phyloP scores from a whole-genome alignment of 192 early-diverging fungal genomes.

The Pilaira anomala region DNA sequence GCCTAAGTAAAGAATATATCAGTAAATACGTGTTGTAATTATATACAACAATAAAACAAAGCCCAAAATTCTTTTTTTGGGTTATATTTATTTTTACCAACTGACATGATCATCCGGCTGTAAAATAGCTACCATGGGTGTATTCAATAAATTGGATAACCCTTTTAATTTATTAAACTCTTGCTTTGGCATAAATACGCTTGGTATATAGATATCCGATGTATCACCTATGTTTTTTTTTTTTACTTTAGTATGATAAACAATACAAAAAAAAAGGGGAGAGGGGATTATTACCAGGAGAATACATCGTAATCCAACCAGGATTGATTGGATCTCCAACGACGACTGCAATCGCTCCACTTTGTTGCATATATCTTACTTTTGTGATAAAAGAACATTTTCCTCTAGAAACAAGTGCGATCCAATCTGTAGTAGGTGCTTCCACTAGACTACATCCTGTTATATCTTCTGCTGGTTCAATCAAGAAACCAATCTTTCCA shows the following conservation, averaged over 20 bases:
- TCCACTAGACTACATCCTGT: constrained; percentile 55
- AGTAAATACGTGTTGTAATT: no score
- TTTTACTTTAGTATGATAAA: no score
- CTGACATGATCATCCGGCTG: constrained; percentile 38
- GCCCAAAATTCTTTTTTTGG: constrained; percentile 2
- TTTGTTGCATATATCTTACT: constrained; percentile 84
- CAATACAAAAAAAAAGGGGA: neutral
- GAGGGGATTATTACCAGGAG: constrained; percentile 47
- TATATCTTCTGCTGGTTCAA: constrained; percentile 46
- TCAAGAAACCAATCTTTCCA: constrained; percentile 65
- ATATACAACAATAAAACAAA: no score
- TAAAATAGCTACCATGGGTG: constrained; percentile 31
- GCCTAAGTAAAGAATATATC: constrained; percentile 31
- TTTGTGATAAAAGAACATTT: constrained; percentile 88
- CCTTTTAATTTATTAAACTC: constrained; percentile 62
- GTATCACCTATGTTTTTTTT: constrained; percentile 63
- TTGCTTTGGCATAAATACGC: constrained; percentile 76
- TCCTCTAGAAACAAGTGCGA: constrained; percentile 87
- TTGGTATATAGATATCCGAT: constrained; percentile 82
- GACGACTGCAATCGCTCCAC: constrained; percentile 80
- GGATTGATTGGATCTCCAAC: constrained; percentile 80
- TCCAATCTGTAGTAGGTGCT: constrained; percentile 55
- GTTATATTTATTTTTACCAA: constrained; percentile 28
- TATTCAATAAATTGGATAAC: constrained; percentile 13
- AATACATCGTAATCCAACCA: constrained; percentile 87